Evolutionary conservation across 2,329 filamentous ascomycete species (phyloP), one percentile per base, ranked within the genome.

Genomic region (Huntiella bhutanensis): DNA sequence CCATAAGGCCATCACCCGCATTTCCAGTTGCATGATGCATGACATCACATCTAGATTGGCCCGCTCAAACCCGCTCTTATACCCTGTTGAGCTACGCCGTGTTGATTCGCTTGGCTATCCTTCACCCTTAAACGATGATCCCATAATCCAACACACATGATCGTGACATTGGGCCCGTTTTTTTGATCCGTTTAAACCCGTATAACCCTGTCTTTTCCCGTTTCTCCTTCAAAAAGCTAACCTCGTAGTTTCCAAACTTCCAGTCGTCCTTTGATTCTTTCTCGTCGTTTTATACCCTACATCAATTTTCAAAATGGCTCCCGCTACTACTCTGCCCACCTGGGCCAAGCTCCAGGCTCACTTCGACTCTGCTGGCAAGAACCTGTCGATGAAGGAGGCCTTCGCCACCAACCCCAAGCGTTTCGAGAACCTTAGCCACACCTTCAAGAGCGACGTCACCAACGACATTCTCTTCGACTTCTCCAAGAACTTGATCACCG

Each of bases 401-500:
- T 98, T 96, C 65, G 73, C 83, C 58, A 77, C 84, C 56, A 87
- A 98, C 62, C 77, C 86, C 43, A 62, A 82, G 60, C 85, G 91
- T 52, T 96, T 95, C 70, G 66, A 80, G 58, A 93, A 91, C 66
- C 87, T 94, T 69, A 82, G 78, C 60, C 82, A 79, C 62, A 84
- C 75, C 58, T 94, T 96, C 65, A 68, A 73, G 55, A 87, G 84
- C 64, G 79, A 82, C 54, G 83, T 92, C 58, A 73, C 72, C 58
- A 79, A 77, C 55, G 85, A 95, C 54, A 91, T 92, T 58, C 75
- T 98, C 53, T 98, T 96, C 65, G 91, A 98, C 66, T 98, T 94
- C 68, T 91, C 82, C 70, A 98, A 98, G 77, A 98, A 98, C 75
- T 87, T 98, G 64, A 64, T 96, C 57, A 91, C 82, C 52, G 83